Conservation (phyloP, 169 alveolate species). For the Cryptosporidium andersoni region DNA sequence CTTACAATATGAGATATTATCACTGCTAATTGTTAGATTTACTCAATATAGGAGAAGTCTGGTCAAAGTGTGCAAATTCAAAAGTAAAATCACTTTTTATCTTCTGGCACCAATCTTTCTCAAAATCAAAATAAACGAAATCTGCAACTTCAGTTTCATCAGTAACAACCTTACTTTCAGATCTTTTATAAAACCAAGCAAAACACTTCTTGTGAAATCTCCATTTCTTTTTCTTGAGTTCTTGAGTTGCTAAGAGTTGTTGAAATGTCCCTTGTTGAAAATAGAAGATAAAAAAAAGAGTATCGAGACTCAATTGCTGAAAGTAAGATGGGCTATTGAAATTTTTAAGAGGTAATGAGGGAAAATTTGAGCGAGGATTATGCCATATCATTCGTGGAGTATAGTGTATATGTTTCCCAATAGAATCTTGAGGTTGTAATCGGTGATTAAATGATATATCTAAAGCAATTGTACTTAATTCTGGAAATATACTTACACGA, state of each 20-base stretch:
- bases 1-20: not conserved
- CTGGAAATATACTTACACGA: slow-evolving; percentile 23
- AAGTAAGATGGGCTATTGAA: slow-evolving; percentile 43
- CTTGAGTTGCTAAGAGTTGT: slow-evolving; percentile 76
- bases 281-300: slow-evolving; percentile 78
- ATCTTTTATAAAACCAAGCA: slow-evolving; percentile 78
- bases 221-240: slow-evolving; percentile 77
- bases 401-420: slow-evolving; percentile 52
- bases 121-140: slow-evolving; percentile 75
- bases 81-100: slow-evolving; percentile 72
- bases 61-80: slow-evolving; percentile 73
- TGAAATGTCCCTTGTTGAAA: slow-evolving; percentile 78
- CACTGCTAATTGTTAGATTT: not conserved
- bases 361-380: slow-evolving; percentile 53
- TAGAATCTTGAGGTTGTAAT: slow-evolving; percentile 35
- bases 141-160: slow-evolving; percentile 72
- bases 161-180: slow-evolving; percentile 62
- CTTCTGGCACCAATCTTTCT: slow-evolving; percentile 76
- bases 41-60: slow-evolving; percentile 19
- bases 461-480: slow-evolving; percentile 17
- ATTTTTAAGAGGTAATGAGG: slow-evolving; percentile 39
- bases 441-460: slow-evolving; percentile 36
- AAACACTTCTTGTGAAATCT: slow-evolving; percentile 75
- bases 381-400: slow-evolving; percentile 71
- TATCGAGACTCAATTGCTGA: slow-evolving; percentile 72